Evolutionary conservation across 805 yeast species (phyloP).

Genomic region (Suhomyces kilbournensis): DNA sequence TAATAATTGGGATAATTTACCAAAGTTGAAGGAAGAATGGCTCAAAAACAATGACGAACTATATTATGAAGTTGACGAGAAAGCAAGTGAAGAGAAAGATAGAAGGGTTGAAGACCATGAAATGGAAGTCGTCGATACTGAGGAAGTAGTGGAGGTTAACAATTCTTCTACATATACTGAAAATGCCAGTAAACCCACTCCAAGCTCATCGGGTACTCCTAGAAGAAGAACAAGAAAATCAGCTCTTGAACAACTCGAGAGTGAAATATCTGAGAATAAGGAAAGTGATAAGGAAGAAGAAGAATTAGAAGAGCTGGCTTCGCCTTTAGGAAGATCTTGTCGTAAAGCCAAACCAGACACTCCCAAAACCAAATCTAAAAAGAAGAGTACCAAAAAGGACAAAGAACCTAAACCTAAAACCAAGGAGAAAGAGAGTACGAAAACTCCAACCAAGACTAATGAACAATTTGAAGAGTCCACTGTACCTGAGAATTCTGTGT

Average conservation of each 20-base stretch:
- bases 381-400: background rate
- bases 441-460: background rate
- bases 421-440: slow-evolving; percentile 2
- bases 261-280: background rate
- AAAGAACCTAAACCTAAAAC: background rate
- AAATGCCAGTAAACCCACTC: background rate
- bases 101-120: background rate
- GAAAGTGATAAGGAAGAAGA: background rate
- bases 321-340: background rate
- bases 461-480: background rate
- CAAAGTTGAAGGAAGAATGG: slow-evolving; percentile 17
- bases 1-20: slow-evolving; percentile 21
- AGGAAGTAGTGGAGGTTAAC: background rate
- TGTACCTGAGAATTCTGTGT: background rate
- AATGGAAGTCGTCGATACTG: background rate
- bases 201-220: background rate
- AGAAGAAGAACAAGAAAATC: background rate
- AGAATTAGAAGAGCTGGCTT: background rate
- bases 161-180: background rate
- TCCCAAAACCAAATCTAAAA: background rate
- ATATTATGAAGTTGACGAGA: background rate
- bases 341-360: background rate
- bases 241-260: background rate
- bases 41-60: slow-evolving; percentile 7
- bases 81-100: background rate